Conservation (phyloP, 2,329 filamentous ascomycete species). For the Dothistroma septosporum region DNA sequence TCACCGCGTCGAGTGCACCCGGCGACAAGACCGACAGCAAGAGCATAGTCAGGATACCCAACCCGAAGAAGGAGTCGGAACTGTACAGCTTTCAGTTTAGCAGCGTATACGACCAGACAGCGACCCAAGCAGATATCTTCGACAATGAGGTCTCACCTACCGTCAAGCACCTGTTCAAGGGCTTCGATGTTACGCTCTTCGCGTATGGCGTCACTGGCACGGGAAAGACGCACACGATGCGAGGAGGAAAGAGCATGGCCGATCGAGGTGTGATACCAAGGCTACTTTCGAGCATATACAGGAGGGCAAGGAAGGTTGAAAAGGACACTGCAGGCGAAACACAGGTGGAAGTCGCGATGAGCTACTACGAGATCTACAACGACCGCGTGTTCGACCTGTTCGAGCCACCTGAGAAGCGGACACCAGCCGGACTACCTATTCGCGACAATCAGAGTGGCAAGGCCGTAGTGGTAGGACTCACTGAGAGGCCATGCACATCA, state of each 20-base stretch:
- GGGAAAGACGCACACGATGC: constrained; percentile 97
- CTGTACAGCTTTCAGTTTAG: constrained; percentile 95
- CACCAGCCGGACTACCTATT: constrained; percentile 75
- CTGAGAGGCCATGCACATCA: constrained; percentile 74
- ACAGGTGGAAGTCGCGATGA: constrained; percentile 83
- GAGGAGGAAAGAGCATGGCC: constrained; percentile 56
- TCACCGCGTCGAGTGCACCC: constrained; percentile 62
- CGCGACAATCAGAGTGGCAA: constrained; percentile 92
- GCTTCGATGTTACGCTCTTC: constrained; percentile 96
- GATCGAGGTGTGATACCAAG: constrained; percentile 60
- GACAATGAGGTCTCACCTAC: constrained; percentile 86
- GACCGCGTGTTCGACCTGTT: constrained; percentile 90
- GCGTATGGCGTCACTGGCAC: constrained; percentile 97
- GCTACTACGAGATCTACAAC: constrained; percentile 80
- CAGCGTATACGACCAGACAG: constrained; percentile 76
- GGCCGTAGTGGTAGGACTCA: constrained; percentile 86
- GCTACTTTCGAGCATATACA: constrained; percentile 66
- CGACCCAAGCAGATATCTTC: constrained; percentile 82
- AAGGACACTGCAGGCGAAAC: constrained; percentile 53
- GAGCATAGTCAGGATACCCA: constrained; percentile 79
- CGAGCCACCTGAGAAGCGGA: constrained; percentile 79
- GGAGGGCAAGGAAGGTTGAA: constrained; percentile 49
- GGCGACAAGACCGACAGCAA: constrained; percentile 31
- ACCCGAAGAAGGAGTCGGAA: constrained; percentile 85
- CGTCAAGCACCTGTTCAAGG: constrained; percentile 88